Evolutionary conservation across 192 early-diverging fungal species (phyloP), one percentile per base, ranked within the genome.

Genomic region (Gamsiella multidivaricata): DNA sequence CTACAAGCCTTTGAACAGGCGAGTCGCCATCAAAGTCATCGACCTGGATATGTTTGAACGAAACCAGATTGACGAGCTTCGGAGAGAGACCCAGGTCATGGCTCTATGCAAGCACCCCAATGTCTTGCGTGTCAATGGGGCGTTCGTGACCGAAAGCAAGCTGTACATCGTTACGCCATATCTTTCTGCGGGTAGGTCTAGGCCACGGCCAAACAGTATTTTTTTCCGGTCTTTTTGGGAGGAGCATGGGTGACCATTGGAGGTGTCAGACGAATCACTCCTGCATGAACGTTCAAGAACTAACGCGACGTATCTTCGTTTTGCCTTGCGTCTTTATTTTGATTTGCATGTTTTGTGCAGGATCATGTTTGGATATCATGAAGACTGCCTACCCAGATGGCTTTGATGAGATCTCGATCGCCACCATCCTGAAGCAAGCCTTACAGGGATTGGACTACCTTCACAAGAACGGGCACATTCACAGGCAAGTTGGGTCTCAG

Each of bases 1-100:
- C 57, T 94, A 94, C 68, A 88, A 89, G 54, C 92, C 94, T 0
- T 63, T 84, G 12, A 86, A 87, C 54, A 90, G 85, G 63, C 67
- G 82, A 25, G 88, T 95, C 25, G 91, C 91, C 7, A 86, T 95
- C 53, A 96, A 96, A 64, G 88, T 94, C 61, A 95, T 96, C 74
- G 94, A 96, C 73, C 80, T 96, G 64, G 94, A 96, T 70, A 88
- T 89, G 85, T 96, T 96, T 90, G 93, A 95, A 61, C 80, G 94
- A 22, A 93, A 93, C 73, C 94, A 96, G 79, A 96, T 96, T 65
- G 94, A 96, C 69, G 94, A 96, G 80, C 85, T 96, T 46, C 79
- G 94, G 88, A 64, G 94, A 56, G 94, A 96, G 78, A 94, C 94
- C 26, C 88, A 92, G 46, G 89, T 94, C 39, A 96, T 96, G 94